A percentile compares a stretch with the other conserved stretches of the same genome.
These are phyloP conservation scores for Kodamaea kaohsiungensis DNA, from an alignment of 805 yeast genomes.

Conservation along the genomic window DNA sequence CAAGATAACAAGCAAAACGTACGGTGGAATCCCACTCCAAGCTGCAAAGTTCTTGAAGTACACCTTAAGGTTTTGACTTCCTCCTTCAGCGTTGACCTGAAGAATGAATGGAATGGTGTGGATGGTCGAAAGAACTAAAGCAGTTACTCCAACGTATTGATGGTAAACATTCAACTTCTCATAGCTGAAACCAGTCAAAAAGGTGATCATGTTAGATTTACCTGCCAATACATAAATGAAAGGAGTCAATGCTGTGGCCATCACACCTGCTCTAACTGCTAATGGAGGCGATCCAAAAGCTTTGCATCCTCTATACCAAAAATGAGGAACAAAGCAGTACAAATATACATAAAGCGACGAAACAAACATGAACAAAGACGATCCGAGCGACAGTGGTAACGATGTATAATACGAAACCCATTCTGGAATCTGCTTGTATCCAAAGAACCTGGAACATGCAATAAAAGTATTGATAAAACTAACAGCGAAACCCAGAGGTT, in stretches of 20 bases:
- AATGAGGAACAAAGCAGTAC: slow-evolving; percentile 47
- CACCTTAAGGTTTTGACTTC: slow-evolving; percentile 24
- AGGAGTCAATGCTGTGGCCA: slow-evolving; percentile 52
- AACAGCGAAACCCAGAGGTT: slow-evolving; percentile 4
- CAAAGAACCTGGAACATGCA: slow-evolving; percentile 35
- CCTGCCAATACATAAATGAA: slow-evolving; percentile 53
- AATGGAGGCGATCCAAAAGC: slow-evolving; percentile 64
- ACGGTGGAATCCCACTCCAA: slow-evolving; percentile 49
- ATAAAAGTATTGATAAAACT: slow-evolving; percentile 29
- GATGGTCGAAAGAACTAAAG: slow-evolving; percentile 44
- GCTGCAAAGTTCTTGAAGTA: slow-evolving; percentile 24
- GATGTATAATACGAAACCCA: slow-evolving; percentile 24
- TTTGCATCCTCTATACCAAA: slow-evolving; percentile 51
- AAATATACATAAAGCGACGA: slow-evolving; percentile 33
- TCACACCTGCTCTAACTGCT: slow-evolving; percentile 53
- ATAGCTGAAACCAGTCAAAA: slow-evolving; percentile 54
- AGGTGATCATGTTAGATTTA: slow-evolving; percentile 50
- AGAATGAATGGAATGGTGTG: slow-evolving; percentile 53
- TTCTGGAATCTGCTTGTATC: slow-evolving; percentile 34
- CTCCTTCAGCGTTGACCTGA: slow-evolving; percentile 52
- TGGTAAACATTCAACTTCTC: slow-evolving; percentile 56
- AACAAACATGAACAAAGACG: slow-evolving; percentile 36
- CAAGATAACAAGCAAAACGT: slow-evolving; percentile 43
- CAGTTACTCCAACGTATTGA: slow-evolving; percentile 46
- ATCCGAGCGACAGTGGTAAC: slow-evolving; percentile 39